Conservation (phyloP, 2,329 filamentous ascomycete species). For the Tolypocladium capitatum region DNA sequence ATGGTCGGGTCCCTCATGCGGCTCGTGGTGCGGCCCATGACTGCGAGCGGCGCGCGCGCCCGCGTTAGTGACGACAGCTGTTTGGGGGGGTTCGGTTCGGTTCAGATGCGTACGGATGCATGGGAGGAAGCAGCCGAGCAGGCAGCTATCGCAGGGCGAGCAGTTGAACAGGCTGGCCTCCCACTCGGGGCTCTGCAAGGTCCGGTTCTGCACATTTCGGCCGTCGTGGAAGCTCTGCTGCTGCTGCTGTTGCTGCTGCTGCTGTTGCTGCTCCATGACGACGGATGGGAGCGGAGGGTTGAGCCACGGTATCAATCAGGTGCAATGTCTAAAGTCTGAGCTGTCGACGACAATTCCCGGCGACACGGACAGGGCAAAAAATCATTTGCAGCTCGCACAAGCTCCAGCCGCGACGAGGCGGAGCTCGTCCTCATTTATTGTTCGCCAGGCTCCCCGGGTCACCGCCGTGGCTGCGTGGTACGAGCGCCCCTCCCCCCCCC, state of each 20-base stretch:
- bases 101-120: constrained; percentile 25
- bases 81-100: not conserved
- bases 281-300: not conserved
- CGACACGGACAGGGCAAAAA: too few relatives aligned
- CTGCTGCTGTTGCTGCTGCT: too few relatives aligned
- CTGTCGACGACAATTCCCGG: too few relatives aligned
- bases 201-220: constrained; percentile 1
- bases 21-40: constrained; percentile 29
- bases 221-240: constrained; percentile 4
- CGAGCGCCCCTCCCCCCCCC: not conserved
- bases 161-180: constrained; percentile 25
- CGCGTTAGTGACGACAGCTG: not conserved
- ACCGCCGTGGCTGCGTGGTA: not conserved
- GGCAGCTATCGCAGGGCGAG: constrained; percentile 24
- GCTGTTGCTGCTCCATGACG: not conserved
- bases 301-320: too few relatives aligned
- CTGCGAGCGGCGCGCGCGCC: constrained; percentile 14
- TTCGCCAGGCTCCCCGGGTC: not conserved
- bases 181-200: constrained; percentile 18
- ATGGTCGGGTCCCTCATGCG: constrained; percentile 30
- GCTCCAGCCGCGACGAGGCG: not conserved
- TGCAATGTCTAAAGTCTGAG: too few relatives aligned
- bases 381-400: too few relatives aligned
- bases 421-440: not conserved
- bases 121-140: constrained; percentile 26